These are phyloP conservation scores for Purshia tridentata DNA, from an alignment of 306 rosid genomes.

Conservation along the genomic window DNA sequence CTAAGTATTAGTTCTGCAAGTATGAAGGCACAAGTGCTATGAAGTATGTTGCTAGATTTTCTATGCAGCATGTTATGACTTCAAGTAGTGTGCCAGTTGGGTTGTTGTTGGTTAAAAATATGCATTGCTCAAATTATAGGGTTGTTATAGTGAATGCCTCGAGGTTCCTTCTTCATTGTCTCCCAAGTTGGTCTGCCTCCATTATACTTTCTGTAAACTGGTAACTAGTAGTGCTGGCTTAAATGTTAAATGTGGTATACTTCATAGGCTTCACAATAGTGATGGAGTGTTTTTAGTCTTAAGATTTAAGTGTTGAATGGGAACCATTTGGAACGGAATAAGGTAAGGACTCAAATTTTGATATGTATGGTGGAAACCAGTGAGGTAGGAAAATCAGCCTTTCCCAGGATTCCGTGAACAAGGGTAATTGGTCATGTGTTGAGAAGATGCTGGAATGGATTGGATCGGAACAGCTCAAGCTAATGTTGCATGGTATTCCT, in stretches of 20 bases:
- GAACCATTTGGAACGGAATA: not conserved
- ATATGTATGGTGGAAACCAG: not conserved
- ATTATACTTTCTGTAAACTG: not conserved
- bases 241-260: not conserved
- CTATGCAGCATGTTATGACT: not conserved
- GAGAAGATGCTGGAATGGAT: not conserved
- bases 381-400: not conserved
- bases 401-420: not conserved
- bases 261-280: not conserved
- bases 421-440: not conserved
- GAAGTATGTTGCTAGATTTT: not conserved
- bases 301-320: too few relatives aligned
- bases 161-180: not conserved
- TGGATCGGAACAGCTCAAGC: not conserved
- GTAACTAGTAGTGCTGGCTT: not conserved
- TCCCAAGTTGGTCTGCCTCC: not conserved
- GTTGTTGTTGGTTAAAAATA: not conserved
- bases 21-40: not conserved
- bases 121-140: not conserved
- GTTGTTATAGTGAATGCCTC: not conserved
- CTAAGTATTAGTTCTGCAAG: not conserved
- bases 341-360: not conserved
- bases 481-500: not conserved
- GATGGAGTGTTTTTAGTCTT: not conserved
- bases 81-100: not conserved